Base-by-base conservation (phyloP, 1,139 yeast genomes). In the Candida pseudoviswanathii region DNA sequence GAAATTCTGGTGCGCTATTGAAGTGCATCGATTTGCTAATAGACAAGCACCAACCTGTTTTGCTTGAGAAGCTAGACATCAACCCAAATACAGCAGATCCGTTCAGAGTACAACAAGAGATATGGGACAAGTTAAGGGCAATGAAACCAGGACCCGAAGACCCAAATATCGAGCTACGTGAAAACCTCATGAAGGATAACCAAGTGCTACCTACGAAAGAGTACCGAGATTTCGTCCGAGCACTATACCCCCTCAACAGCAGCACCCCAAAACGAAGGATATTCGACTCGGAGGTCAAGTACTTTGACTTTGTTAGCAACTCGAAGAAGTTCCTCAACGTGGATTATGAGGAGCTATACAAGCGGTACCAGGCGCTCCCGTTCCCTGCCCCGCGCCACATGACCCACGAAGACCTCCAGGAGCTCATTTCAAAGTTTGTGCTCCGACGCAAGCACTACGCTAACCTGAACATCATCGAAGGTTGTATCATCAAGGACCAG, bases 311-410 rank as follows among this genome's bases (percentile, higher is more conserved):
- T 30, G 43, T 47, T 6, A 36, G 36, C 5, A 58, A 54, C 31
- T 44, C 50, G 21, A 49, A 46, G 8, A 64, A 64, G 44, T 58
- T 61, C 51, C 40, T 51, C 11, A 29, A 38, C 5, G 58, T 71
- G 26, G 60, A 67, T 53, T 75, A 70, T 49, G 50, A 58, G 22
- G 50, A 54, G 30, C 58, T 77, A 6, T 74, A 56, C 52, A 58
- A 61, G 26, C 60, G 69, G n/a, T 78, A 73, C 55, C 53, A 63
- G 25, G 61, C 64, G 6, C 57, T 77, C 8, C 79, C 80, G 1
- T 46, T 54, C 3, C 73, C 77, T 6, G 67, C 64, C 22, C 71
- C 76, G 4, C 55, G 63, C 4, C 66, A 67, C 47, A 59, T 77
- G 44, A 51, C 45, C 3, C 65, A 71, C 3, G 54, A 59, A 7